Percentiles rank a stretch among this genome's conserved stretches.
Evolutionary conservation across 2,329 filamentous ascomycete genomes (phyloP).

Genomic region (Ophiosphaerella korrae): DNA sequence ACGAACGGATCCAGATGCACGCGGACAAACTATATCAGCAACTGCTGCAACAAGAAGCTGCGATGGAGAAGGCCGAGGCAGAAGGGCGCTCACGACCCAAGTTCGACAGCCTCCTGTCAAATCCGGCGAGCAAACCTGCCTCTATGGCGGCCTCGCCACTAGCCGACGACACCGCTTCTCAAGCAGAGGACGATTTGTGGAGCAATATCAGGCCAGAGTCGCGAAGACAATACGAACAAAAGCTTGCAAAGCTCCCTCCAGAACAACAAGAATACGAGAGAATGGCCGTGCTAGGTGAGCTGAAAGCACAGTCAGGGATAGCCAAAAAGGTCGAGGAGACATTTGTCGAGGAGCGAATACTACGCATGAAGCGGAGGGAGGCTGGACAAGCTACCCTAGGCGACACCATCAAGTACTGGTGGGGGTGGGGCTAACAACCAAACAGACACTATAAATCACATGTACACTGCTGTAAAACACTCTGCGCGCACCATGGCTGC

Average conservation of each 20-base stretch:
- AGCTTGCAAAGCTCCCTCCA: conserved; percentile 33
- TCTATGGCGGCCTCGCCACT: conserved; percentile 24
- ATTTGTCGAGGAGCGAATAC: conserved; percentile 42
- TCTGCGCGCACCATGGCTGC: too few species aligned
- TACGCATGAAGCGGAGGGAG: conserved; percentile 43
- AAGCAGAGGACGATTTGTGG: conserved; percentile 34
- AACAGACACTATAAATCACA: conserved; percentile 9
- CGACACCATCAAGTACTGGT: conserved; percentile 45
- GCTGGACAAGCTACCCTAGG: conserved; percentile 45
- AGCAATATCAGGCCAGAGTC: conserved; percentile 37
- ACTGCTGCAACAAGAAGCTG: conserved; percentile 80
- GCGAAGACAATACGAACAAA: conserved; percentile 39
- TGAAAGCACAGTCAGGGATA: conserved; percentile 37
- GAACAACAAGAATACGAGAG: conserved; percentile 43
- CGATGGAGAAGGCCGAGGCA: conserved; percentile 71
- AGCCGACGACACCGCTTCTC: neutral
- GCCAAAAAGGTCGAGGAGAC: conserved; percentile 40
- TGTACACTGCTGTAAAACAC: conserved; percentile 14
- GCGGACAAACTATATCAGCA: conserved; percentile 88
- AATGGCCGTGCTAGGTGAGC: conserved; percentile 41
- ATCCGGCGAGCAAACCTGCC: conserved; percentile 30
- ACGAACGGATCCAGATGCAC: conserved; percentile 88
- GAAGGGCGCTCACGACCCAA: conserved; percentile 59
- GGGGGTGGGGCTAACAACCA: conserved; percentile 41
- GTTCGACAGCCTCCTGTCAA: conserved; percentile 62